A percentile compares a stretch with the other conserved stretches of the same genome.
Evolutionary conservation across 2,329 filamentous ascomycete genomes (phyloP).

Genomic region (Juglanconis oblonga): DNA sequence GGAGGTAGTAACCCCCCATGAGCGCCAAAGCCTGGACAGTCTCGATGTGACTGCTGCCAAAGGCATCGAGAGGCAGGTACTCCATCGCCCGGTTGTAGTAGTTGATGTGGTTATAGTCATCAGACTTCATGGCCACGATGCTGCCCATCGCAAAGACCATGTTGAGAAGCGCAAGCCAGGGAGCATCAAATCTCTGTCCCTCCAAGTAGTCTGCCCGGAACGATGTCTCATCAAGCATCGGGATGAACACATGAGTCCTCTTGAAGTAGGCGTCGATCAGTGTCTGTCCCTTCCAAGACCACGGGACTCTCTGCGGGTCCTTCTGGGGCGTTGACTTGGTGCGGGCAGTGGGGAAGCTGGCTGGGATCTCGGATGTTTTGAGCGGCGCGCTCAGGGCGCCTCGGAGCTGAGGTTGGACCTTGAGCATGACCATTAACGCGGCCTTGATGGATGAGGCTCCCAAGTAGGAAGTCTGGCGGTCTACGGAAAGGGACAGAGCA

Average conservation of each 20-base stretch:
- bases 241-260: slow-evolving; percentile 67
- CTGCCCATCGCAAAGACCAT: slow-evolving; percentile 76
- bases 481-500: slow-evolving; percentile 58
- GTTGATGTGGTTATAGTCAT: slow-evolving; percentile 65
- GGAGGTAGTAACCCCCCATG: slow-evolving; percentile 73
- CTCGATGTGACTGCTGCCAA: slow-evolving; percentile 70
- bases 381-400: slow-evolving; percentile 45
- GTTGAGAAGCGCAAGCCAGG: slow-evolving; percentile 72
- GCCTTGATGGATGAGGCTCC: slow-evolving; percentile 75
- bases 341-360: slow-evolving; percentile 42
- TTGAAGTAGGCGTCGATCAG: slow-evolving; percentile 76
- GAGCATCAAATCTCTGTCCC: slow-evolving; percentile 60
- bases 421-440: slow-evolving; percentile 68
- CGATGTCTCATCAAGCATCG: slow-evolving; percentile 69
- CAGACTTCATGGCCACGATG: slow-evolving; percentile 62
- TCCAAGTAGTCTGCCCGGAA: slow-evolving; percentile 65
- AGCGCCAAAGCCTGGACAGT: slow-evolving; percentile 69
- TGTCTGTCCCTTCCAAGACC: slow-evolving; percentile 64
- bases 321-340: slow-evolving; percentile 42
- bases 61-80: slow-evolving; percentile 63
- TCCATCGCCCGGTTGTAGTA: slow-evolving; percentile 69
- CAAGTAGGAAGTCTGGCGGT: slow-evolving; percentile 63
- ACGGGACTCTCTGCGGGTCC: slow-evolving; percentile 49
- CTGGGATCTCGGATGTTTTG: slow-evolving; percentile 43
- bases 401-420: slow-evolving; percentile 47